Percentiles rank a stretch among this genome's conserved stretches.
phyloP scores from a whole-genome alignment of 164 flowering plant species.

The Berberis thunbergii region DNA sequence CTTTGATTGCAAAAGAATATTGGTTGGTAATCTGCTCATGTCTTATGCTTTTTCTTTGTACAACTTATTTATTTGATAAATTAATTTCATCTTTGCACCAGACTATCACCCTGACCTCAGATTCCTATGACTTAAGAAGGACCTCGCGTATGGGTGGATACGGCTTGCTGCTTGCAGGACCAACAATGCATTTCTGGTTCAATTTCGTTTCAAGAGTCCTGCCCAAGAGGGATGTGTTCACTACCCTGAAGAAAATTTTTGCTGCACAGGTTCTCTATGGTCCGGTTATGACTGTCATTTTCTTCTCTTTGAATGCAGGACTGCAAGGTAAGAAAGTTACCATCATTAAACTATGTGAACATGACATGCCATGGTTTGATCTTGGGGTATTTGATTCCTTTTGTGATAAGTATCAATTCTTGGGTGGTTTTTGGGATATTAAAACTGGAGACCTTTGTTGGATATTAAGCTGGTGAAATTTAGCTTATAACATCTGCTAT shows the following conservation, averaged over 20 bases:
- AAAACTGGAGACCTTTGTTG: too few relatives aligned
- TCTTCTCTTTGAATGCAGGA: slow-evolving; percentile 73
- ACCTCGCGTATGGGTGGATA: slow-evolving; percentile 80
- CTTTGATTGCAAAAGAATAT: too few relatives aligned
- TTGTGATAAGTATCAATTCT: too few relatives aligned
- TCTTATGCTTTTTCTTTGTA: too few relatives aligned
- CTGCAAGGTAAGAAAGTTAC: slow-evolving; percentile 50
- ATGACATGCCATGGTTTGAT: neutral
- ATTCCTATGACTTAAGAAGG: slow-evolving; percentile 54
- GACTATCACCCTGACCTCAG: slow-evolving; percentile 39
- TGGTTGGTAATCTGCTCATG: too few relatives aligned
- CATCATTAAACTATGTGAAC: neutral
- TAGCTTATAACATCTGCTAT: too few relatives aligned
- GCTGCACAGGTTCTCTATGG: slow-evolving; percentile 79
- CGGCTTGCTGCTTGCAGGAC: slow-evolving; percentile 73
- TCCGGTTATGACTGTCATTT: slow-evolving; percentile 56
- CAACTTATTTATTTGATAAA: too few relatives aligned
- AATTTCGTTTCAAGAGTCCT: slow-evolving; percentile 64
- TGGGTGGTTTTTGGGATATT: too few relatives aligned
- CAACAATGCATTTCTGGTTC: slow-evolving; percentile 85
- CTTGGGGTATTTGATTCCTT: neutral
- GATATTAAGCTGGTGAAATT: too few relatives aligned
- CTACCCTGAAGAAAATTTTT: slow-evolving; percentile 71
- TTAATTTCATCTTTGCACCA: slow-evolving; percentile 14
- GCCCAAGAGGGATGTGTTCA: slow-evolving; percentile 55